Percentiles rank a stretch among this genome's conserved stretches.
phyloP scores from a whole-genome alignment of 83 land plant genomes.

The Larix sibirica region DNA sequence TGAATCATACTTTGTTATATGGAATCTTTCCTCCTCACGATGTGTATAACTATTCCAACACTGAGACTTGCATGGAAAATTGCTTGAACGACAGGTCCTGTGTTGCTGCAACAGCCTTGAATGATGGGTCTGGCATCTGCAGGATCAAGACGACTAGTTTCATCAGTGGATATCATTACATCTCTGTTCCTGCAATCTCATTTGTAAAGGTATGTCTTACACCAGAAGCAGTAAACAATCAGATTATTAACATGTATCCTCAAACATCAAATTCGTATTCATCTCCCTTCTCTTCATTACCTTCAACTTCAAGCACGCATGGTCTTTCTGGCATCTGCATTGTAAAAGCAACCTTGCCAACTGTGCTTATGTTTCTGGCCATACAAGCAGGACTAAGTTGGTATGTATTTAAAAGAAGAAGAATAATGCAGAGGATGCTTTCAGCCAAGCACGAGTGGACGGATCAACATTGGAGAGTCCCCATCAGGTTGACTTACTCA shows the following conservation, averaged over 20 bases:
- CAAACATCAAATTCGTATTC: not conserved
- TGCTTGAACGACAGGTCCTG: constrained; percentile 41
- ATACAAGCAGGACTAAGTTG: constrained; percentile 6
- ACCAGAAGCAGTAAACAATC: constrained; percentile 31
- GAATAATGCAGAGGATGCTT: not conserved
- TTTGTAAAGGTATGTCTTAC: constrained; percentile 49
- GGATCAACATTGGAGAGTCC: constrained; percentile 16
- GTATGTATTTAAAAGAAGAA: constrained; percentile 4
- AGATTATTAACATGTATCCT: not conserved
- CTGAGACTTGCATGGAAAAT: constrained; percentile 24
- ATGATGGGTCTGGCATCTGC: constrained; percentile 35
- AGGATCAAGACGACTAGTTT: constrained; percentile 30
- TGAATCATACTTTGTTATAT: constrained; percentile 40
- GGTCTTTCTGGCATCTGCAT: constrained; percentile 5
- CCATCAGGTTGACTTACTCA: constrained; percentile 26
- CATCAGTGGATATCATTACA: constrained; percentile 37
- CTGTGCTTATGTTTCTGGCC: not conserved
- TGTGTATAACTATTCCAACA: constrained; percentile 12
- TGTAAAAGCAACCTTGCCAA: not conserved
- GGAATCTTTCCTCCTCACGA: constrained; percentile 54
- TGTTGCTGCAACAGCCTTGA: constrained; percentile 39
- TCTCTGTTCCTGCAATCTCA: constrained; percentile 34
- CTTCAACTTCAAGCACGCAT: not conserved
- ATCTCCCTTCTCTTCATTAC: not conserved
- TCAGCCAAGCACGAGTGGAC: not conserved